These are phyloP conservation scores for Umbellularia californica DNA, from an alignment of 164 flowering plant genomes.

Conservation along the genomic window DNA sequence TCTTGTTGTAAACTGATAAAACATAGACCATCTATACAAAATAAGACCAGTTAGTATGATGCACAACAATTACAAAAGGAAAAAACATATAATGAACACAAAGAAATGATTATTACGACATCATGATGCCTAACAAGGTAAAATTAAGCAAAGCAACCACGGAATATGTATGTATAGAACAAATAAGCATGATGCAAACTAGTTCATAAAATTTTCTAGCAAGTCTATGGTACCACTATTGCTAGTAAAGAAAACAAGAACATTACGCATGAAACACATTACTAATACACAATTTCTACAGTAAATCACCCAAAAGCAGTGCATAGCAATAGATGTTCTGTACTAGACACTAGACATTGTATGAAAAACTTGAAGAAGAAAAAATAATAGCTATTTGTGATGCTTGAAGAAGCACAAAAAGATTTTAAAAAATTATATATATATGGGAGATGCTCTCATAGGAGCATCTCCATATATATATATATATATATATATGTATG, in stretches of 20 bases:
- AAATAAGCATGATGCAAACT: not conserved
- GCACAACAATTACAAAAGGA: not conserved
- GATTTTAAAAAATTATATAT: too few species aligned
- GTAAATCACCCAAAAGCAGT: not conserved
- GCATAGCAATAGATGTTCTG: not conserved
- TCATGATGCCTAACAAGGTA: not conserved
- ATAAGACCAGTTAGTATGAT: not conserved
- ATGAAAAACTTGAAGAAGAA: not conserved
- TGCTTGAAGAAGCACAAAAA: not conserved
- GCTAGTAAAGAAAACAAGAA: too few species aligned
- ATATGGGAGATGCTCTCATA: too few species aligned
- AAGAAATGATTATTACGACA: not conserved
- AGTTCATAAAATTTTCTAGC: not conserved
- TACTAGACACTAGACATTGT: not conserved
- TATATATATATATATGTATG: too few species aligned
- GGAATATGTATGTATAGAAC: not conserved
- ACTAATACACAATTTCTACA: not conserved
- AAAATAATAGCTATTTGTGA: not conserved
- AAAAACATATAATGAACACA: not conserved
- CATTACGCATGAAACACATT: not conserved
- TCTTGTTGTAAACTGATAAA: slow-evolving; percentile 84
- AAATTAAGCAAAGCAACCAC: not conserved
- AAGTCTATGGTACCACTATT: not conserved
- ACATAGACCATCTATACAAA: slow-evolving; percentile 90
- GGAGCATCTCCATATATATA: too few species aligned